Evolutionary conservation across 345 rosid genomes (phyloP), one percentile per base, ranked within the genome.

Genomic region (Triadica sebifera): DNA sequence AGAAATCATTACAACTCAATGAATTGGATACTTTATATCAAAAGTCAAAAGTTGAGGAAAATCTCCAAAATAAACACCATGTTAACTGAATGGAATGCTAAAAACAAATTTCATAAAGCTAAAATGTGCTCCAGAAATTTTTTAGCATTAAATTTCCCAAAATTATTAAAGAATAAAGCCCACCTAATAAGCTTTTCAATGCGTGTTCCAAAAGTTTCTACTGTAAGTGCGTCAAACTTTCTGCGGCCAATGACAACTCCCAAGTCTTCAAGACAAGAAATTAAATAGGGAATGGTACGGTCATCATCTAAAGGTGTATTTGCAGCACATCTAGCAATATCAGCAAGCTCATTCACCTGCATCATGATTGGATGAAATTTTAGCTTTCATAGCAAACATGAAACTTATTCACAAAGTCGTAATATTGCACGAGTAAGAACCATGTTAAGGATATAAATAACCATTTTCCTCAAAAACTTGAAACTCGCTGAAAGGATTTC

Each of bases 281-380:
- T 86, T 71, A 96, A 80, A 81, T 84, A 90, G 5, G 92, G 86
- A 19, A 84, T 79, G 29, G 94, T 84, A 61, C 85, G 86, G 61
- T 91, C 97, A 85, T 96, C 96, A 56, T 88, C 92, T 78, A 87
- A 81, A 65, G 92, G 93, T 13, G 87, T 86, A 83, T 80, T 90
- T 80, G 94, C 98, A 52, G 87, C 96, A 86, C 95, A 90, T 86
- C 87, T 92, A 74, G 99, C 98, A 79, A 96, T 90, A 85, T 96
- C 98, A 53, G 93, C 98, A 84, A 96, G 98, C 78, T 96, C 99
- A 85, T 72, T 88, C 89, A 96, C 89, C 99, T 96, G 93, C 87
- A 68, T 69, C 64, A 81, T 39, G 12, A 12, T 52, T 47, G 10
- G 78, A 76, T 65, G 64, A 83, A 75, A 69, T 78, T 79, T 37